A percentile compares a stretch with the other conserved stretches of the same genome.
Evolutionary conservation across 2,329 filamentous ascomycete species (phyloP).

Genomic region (Aureobasidium zeae): DNA sequence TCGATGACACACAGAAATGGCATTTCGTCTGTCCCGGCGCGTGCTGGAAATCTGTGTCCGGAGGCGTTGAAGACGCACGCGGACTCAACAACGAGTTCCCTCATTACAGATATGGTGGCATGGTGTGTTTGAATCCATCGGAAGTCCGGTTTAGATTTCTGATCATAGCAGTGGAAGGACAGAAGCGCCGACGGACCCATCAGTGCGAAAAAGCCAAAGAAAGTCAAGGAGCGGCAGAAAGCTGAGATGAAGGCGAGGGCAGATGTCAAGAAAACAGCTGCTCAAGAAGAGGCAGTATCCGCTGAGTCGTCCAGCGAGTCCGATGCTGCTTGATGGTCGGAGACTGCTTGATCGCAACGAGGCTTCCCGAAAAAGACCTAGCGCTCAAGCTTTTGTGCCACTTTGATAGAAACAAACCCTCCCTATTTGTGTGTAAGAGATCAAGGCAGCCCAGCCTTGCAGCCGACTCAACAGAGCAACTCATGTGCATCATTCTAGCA

Average conservation of each 20-base stretch:
- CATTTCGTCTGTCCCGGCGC: slow-evolving; percentile 36
- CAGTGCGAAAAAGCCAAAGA: slow-evolving; percentile 35
- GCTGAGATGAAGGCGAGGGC: slow-evolving; percentile 19
- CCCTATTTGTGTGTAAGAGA: no score
- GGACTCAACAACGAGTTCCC: slow-evolving; percentile 33
- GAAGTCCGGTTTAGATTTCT: not conserved
- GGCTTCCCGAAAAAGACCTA: no score
- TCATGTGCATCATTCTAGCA: no score
- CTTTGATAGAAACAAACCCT: no score
- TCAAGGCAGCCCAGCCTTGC: no score
- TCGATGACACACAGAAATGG: slow-evolving; percentile 33
- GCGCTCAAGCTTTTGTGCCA: no score
- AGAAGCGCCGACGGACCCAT: slow-evolving; percentile 29
- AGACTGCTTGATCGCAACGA: no score
- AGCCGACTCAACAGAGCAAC: no score
- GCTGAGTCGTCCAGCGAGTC: no score
- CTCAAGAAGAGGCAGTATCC: no score
- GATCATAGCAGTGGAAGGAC: slow-evolving; percentile 31
- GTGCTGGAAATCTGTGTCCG: slow-evolving; percentile 37
- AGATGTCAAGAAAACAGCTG: no score
- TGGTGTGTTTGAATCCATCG: slow-evolving; percentile 18
- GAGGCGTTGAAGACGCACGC: slow-evolving; percentile 36
- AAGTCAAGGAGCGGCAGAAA: slow-evolving; percentile 30
- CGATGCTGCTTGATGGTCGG: no score
- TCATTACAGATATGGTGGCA: slow-evolving; percentile 30